phyloP scores from a whole-genome alignment of 2,329 filamentous ascomycete genomes.

The Cladophialophora bantiana region DNA sequence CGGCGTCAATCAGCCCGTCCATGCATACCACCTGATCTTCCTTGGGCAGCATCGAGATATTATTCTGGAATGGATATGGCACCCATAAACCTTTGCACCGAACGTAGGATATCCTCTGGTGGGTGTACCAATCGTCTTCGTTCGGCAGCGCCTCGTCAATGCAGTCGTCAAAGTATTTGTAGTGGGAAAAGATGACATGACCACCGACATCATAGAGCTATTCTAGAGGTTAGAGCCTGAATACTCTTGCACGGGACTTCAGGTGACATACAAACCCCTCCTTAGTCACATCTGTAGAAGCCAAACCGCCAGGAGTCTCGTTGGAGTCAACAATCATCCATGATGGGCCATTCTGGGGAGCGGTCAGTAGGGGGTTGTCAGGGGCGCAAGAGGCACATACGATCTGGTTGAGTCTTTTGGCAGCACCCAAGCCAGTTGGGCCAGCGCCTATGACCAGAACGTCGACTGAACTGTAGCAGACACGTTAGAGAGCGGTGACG shows the following conservation, averaged over 20 bases:
- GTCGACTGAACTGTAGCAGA: slow-evolving; percentile 78
- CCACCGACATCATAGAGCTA: slow-evolving; percentile 98
- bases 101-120: slow-evolving; percentile 98
- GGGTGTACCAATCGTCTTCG: slow-evolving; percentile 93
- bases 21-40: slow-evolving; percentile 95
- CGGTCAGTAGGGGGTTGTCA: slow-evolving; percentile 23
- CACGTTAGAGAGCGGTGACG: slow-evolving; percentile 21
- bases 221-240: slow-evolving; percentile 13
- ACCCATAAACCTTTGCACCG: slow-evolving; percentile 97
- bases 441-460: slow-evolving; percentile 98
- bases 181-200: slow-evolving; percentile 99
- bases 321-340: slow-evolving; percentile 96
- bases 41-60: slow-evolving; percentile 97
- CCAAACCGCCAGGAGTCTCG: slow-evolving; percentile 91
- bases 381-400: slow-evolving; percentile 62
- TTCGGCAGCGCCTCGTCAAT: slow-evolving; percentile 95
- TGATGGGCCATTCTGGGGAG: slow-evolving; percentile 77
- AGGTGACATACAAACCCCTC: slow-evolving; percentile 62
- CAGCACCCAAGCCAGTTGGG: slow-evolving; percentile 95
- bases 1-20: slow-evolving; percentile 94
- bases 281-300: slow-evolving; percentile 90
- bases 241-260: background rate
- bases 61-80: slow-evolving; percentile 99
- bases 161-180: slow-evolving; percentile 99
- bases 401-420: slow-evolving; percentile 96